Evolutionary conservation across 1,284 basidiomycete genomes (phyloP), one percentile per base, ranked within the genome.

Genomic region (Apiotrichum gamsii): DNA sequence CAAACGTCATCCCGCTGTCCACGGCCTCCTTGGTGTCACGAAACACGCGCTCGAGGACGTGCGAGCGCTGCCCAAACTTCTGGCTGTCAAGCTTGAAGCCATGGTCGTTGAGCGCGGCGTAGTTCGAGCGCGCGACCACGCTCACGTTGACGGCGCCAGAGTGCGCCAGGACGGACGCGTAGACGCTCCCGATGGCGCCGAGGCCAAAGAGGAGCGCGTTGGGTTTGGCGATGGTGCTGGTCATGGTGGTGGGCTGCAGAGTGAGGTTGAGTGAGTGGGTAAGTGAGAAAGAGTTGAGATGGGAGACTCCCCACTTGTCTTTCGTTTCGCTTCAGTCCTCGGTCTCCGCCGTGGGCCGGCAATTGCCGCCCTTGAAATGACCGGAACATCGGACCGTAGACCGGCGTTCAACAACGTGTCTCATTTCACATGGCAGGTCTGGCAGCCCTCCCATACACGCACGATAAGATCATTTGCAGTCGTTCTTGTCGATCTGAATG

Each of bases 111-210:
- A 76, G 66, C 1, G 58, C 59, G 1, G 61, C 58, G 48, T 74
- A 75, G 53, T 75, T 77, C 19, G 70, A 73, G 15, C 76, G 56
- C 13, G 75, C 75, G 11, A 74, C 72, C 2, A 75, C 74, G 16
- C 69, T 70, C 5, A 77, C 72, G 11, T 67, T 47, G 39, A 67
- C 72, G 33, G 57, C 49, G 2, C 67, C 69, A 1, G 71, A 73
- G 0, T 65, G 56, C 16, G 62, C 57, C 13, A 77, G 62, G 43
- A 75, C 67, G 49, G 66, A 71, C 5, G 74, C 72, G 58, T 77
- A 77, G 45, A 76, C 68, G n/a, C 72, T 69, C 16, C 76, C 76
- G 25, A 76, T 70, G 39, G 66, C 66, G 44, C 72, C 72, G 37
- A 71, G 61, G 43, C 72, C 72, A 52, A 73, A 73, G 25, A 73